A percentile compares a stretch with the other conserved stretches of the same genome.
phyloP scores from a whole-genome alignment of 148 eudicot species.

The Camellia sinensis region DNA sequence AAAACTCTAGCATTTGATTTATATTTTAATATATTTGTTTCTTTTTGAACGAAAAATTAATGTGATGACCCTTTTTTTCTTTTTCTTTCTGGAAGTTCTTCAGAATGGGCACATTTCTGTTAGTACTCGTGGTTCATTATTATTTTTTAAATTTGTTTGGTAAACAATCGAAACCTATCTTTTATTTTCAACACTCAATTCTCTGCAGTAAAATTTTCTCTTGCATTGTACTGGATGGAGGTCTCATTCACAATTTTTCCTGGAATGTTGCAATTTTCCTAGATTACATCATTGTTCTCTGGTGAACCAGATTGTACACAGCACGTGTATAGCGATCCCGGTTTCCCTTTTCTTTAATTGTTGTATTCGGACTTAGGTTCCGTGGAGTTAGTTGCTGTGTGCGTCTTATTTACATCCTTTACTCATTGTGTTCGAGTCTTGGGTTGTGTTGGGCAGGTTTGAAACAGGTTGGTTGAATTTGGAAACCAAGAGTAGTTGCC shows the following conservation, averaged over 20 bases:
- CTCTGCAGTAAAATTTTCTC: neutral
- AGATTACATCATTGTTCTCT: neutral
- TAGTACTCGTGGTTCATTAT: neutral
- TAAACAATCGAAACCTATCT: too few relatives aligned
- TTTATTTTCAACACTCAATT: neutral
- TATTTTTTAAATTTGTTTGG: neutral
- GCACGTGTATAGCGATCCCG: too few relatives aligned
- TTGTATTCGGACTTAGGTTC: too few relatives aligned
- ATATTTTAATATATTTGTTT: neutral
- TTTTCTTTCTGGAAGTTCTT: neutral
- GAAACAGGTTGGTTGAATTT: too few relatives aligned
- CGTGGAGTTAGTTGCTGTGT: too few relatives aligned
- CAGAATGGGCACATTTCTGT: neutral
- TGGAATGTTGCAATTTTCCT: neutral
- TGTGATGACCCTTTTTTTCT: neutral
- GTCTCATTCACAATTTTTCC: neutral
- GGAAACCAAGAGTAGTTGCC: too few relatives aligned
- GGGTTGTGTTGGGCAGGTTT: too few relatives aligned
- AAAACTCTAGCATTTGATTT: neutral
- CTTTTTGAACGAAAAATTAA: neutral
- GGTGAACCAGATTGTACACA: neutral
- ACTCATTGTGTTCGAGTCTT: too few relatives aligned
- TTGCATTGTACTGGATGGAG: neutral
- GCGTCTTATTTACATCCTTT: too few relatives aligned
- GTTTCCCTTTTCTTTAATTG: too few relatives aligned